A percentile compares a stretch with the other conserved stretches of the same genome.
Conservation (phyloP, 1,284 basidiomycete species). For the Cerioporus squamosus region DNA sequence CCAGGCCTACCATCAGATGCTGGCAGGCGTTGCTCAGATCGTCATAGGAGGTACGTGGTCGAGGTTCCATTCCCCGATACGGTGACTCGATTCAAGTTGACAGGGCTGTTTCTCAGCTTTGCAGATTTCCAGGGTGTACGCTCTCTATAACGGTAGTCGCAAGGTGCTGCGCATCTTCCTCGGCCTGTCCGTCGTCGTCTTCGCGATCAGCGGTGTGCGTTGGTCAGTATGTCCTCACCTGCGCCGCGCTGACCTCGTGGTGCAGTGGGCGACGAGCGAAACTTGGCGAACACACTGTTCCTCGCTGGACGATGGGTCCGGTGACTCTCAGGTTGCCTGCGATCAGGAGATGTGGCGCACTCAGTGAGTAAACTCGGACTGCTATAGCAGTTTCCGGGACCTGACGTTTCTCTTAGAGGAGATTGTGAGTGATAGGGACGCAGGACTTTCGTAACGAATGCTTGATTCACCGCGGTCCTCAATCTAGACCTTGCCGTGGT, state of each 20-base stretch:
- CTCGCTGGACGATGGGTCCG: neutral
- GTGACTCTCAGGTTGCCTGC: neutral
- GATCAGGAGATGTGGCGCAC: neutral
- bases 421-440: neutral
- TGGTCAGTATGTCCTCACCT: too few species aligned
- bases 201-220: neutral
- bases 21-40: conserved; percentile 1
- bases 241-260: too few species aligned
- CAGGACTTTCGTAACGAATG: neutral
- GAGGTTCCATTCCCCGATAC: neutral
- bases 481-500: neutral
- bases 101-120: neutral
- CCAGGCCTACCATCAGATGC: conserved; percentile 10
- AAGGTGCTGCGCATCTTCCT: neutral
- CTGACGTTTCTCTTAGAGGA: neutral
- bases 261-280: neutral
- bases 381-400: neutral
- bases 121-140: neutral
- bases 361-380: neutral
- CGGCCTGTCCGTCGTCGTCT: neutral
- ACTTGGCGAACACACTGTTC: neutral
- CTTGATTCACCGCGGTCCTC: neutral
- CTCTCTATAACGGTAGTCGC: conserved; percentile 6
- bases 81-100: too few species aligned
- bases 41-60: conserved; percentile 1